Conservation (phyloP, 768 basidiomycete species). For the Termitomyces sp. region DNA sequence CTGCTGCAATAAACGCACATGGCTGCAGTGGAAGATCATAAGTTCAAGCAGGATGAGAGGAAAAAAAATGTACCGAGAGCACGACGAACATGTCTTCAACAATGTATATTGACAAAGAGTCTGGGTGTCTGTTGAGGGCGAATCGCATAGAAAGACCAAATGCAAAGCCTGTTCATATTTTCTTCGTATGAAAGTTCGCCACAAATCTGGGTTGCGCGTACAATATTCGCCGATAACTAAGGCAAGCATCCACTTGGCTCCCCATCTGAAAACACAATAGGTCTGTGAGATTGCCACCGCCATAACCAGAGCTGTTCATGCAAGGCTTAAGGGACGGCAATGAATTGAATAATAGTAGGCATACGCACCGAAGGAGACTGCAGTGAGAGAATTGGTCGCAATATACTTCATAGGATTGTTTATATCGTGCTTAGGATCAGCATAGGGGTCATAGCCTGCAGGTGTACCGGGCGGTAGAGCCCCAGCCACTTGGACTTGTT, state of each 20-base stretch:
- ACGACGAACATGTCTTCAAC: conserved; percentile 55
- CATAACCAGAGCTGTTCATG: conserved; percentile 29
- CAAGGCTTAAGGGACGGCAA: background rate
- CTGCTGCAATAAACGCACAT: conserved; percentile 68
- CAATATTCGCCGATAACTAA: conserved; percentile 58
- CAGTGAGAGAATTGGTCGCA: conserved; percentile 46
- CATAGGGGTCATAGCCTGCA: conserved; percentile 29
- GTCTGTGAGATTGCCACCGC: conserved; percentile 40
- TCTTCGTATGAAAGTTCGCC: background rate
- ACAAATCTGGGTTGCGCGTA: conserved; percentile 19
- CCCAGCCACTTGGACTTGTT: background rate
- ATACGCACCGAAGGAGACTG: conserved; percentile 18
- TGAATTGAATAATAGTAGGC: background rate
- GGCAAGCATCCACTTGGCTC: conserved; percentile 53
- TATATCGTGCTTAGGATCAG: conserved; percentile 46
- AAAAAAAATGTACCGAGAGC: conserved; percentile 37
- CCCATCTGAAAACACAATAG: conserved; percentile 34
- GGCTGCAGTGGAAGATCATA: conserved; percentile 33
- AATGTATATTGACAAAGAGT: conserved; percentile 47
- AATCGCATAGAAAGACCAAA: conserved; percentile 53
- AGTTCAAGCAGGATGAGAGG: background rate
- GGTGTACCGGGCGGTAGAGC: background rate
- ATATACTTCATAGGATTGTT: conserved; percentile 54
- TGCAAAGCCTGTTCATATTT: conserved; percentile 39
- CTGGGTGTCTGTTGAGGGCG: conserved; percentile 45